Conservation (phyloP, 352 stramenopile genomes). For the Achlya hypogyna region DNA sequence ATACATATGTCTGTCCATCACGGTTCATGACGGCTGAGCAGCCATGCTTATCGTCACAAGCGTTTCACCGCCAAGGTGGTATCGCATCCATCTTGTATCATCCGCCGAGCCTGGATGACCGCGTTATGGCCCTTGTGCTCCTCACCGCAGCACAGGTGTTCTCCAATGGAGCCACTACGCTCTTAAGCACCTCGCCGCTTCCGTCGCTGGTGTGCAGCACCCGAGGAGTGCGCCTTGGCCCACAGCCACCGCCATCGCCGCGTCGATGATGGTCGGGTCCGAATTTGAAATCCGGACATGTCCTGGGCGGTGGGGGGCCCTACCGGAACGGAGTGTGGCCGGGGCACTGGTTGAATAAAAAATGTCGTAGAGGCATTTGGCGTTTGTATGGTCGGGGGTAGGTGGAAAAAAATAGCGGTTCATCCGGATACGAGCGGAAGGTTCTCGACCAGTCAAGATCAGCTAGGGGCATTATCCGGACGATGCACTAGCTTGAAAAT, state of each 20-base stretch:
- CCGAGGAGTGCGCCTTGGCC: neutral
- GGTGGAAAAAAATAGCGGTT: neutral
- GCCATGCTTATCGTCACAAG: neutral
- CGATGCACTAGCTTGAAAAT: constrained; percentile 1
- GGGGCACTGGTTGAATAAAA: no score
- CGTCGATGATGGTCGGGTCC: neutral
- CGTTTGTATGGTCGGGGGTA: neutral
- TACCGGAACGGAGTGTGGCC: no score
- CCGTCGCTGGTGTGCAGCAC: neutral
- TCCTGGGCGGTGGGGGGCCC: no score
- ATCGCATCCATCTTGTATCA: neutral
- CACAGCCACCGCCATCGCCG: neutral
- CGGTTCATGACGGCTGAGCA: no score
- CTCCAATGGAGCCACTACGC: no score
- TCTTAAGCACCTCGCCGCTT: no score
- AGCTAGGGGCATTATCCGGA: neutral
- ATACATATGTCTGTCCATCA: no score
- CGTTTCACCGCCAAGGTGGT: neutral
- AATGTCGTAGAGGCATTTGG: neutral
- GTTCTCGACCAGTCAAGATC: constrained; percentile 10
- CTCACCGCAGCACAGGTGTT: neutral
- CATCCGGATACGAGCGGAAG: neutral
- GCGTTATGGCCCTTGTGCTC: neutral
- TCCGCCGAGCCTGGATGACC: neutral
- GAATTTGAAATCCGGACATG: neutral